Conservation (phyloP, 75 land plant species). For the Pinus taeda region DNA sequence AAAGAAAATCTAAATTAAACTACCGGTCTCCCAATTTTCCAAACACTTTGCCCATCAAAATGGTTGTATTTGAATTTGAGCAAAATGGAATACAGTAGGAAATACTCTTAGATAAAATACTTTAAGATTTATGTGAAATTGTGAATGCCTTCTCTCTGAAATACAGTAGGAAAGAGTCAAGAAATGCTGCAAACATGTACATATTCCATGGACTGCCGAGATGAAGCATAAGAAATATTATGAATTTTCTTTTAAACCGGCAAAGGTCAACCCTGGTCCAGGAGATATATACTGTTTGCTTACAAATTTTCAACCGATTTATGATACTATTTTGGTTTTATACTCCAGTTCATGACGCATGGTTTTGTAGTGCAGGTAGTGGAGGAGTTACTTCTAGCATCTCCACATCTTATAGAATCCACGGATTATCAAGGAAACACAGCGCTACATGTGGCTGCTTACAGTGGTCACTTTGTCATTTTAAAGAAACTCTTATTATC, state of each 20-base stretch:
- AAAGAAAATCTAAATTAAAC: too few species aligned
- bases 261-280: too few species aligned
- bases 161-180: not conserved
- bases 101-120: too few species aligned
- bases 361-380: conserved; percentile 41
- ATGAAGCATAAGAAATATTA: not conserved
- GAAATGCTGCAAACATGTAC: not conserved
- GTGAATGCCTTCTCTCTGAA: not conserved
- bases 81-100: too few species aligned
- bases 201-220: not conserved
- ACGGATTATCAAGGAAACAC: conserved; percentile 66
- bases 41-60: not conserved
- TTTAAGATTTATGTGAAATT: not conserved
- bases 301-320: not conserved
- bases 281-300: not conserved
- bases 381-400: conserved; percentile 25
- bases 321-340: not conserved
- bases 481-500: conserved; percentile 35
- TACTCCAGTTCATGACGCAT: not conserved
- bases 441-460: conserved; percentile 64
- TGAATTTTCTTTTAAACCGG: too few species aligned
- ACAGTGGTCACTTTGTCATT: conserved; percentile 50
- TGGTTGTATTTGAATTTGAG: not conserved
- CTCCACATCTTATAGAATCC: conserved; percentile 34
- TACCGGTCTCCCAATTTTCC: too few species aligned